These are phyloP conservation scores for Didymella sp. DNA, from an alignment of 2,329 filamentous ascomycete genomes.

Conservation along the genomic window DNA sequence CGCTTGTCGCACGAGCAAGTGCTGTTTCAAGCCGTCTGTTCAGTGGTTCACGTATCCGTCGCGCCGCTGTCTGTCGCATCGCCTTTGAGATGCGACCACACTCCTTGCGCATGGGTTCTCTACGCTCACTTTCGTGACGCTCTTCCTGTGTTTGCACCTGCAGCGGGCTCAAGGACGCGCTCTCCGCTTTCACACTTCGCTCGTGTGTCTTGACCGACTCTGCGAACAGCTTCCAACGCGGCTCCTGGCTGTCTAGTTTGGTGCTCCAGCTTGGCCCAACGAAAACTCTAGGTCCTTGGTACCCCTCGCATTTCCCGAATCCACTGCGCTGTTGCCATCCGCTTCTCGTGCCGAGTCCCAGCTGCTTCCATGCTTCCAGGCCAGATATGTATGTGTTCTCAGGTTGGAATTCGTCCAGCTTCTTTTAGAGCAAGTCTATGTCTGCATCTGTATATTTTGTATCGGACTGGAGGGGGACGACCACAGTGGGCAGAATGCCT, in stretches of 20 bases:
- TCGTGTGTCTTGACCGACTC: not conserved
- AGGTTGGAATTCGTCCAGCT: not conserved
- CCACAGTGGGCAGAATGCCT: not conserved
- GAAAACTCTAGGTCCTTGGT: not conserved
- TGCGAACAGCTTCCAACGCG: not conserved
- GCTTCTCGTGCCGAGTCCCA: too few relatives aligned
- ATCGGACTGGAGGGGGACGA: not conserved
- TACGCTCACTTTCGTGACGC: too few relatives aligned
- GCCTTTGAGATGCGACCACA: too few relatives aligned
- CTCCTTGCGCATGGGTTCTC: too few relatives aligned
- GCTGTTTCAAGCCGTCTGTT: too few relatives aligned
- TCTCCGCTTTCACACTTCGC: not conserved
- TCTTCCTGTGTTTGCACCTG: not conserved
- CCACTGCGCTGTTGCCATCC: too few relatives aligned
- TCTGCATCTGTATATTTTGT: not conserved
- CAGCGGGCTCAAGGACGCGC: too few relatives aligned
- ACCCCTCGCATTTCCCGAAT: not conserved
- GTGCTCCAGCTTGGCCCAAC: not conserved
- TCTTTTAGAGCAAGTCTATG: not conserved
- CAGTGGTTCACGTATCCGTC: too few relatives aligned
- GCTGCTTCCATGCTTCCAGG: not conserved
- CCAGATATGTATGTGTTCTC: not conserved
- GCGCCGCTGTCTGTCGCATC: too few relatives aligned
- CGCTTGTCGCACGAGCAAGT: too few relatives aligned
- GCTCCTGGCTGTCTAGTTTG: not conserved